Evolutionary conservation across 176 grass and related monocot genomes (phyloP), one percentile per base, ranked within the genome.

Genomic region (Bromus sterilis): DNA sequence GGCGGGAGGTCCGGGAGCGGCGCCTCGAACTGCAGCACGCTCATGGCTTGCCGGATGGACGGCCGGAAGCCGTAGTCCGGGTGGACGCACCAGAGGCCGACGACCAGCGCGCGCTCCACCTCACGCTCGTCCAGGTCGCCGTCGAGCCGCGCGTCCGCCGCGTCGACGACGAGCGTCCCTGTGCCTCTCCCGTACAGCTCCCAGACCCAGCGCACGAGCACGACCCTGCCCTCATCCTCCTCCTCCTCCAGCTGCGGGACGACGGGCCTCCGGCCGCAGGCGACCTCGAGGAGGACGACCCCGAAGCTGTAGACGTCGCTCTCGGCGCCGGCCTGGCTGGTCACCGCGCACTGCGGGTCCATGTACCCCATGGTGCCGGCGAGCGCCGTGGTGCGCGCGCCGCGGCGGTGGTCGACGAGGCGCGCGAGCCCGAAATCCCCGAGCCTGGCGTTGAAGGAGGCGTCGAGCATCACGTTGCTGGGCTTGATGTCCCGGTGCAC

Each of bases 401-500:
- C 11, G 1, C 31, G 73, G 73, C 49, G 24, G 33, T 56, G 48
- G 73, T 75, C 21, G 11, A 56, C 10, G 1, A 56, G 73, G 11
- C 73, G 32, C 11, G 73, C 73, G 0, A 75, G 73, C 0, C 49
- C 49, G 32, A 56, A 75, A 49, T 75, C 73, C 0, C 73, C 73
- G 21, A 75, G 32, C 49, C 37, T 75, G 18, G 49, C 3, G 18
- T 56, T 56, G 49, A 75, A 75, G 0, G 73, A 75, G 1, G 73
- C n/a, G 12, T 75, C 73, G 0, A 75, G 21, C 73, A 75, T 56
- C 21, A 75, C 32, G 2, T 75, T 75, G 73, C 73, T 75, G 0
- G 73, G 73, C 49, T 75, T 75, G 73, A 75, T 56, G 21, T 75
- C 73, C 7, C 73, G 36, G 21, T 75, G 73, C 31, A 75, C 73